Percentiles rank a stretch among this genome's conserved stretches.
phyloP scores from a whole-genome alignment of 805 yeast species.

The Starmerella bacillaris region DNA sequence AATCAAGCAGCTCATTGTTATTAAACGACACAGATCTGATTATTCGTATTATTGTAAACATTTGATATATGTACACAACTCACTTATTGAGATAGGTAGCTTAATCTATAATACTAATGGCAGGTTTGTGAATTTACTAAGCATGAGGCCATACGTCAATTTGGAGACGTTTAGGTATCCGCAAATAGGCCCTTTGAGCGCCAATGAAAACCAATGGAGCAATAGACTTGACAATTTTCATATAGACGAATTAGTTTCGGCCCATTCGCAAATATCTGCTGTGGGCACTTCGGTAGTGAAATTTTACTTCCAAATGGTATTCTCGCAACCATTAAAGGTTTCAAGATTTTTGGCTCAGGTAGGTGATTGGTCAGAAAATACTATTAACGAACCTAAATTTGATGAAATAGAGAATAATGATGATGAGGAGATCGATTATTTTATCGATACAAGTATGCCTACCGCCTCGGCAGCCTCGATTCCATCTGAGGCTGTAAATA shows the following conservation, averaged over 20 bases:
- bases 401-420: slow-evolving; percentile 5
- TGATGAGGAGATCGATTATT: slow-evolving; percentile 27
- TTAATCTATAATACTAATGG: too few relatives aligned
- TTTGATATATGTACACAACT: too few relatives aligned
- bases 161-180: slow-evolving; percentile 41
- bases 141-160: slow-evolving; percentile 53
- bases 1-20: too few relatives aligned
- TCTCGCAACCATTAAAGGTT: slow-evolving; percentile 80
- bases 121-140: too few relatives aligned
- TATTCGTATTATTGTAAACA: too few relatives aligned
- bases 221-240: slow-evolving; percentile 18
- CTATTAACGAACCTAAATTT: neutral
- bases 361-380: slow-evolving; percentile 28
- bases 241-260: slow-evolving; percentile 17
- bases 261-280: slow-evolving; percentile 37
- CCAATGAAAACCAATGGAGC: slow-evolving; percentile 6
- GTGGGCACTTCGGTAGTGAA: slow-evolving; percentile 44
- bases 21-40: too few relatives aligned
- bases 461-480: too few relatives aligned
- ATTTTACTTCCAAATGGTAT: slow-evolving; percentile 48
- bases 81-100: too few relatives aligned
- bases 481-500: slow-evolving; percentile 1
- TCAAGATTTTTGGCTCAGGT: slow-evolving; percentile 63
- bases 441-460: slow-evolving; percentile 21
- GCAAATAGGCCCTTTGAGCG: too few relatives aligned